Evolutionary conservation across 2,329 filamentous ascomycete genomes (phyloP).

Genomic region (Pseudonectria buxi): DNA sequence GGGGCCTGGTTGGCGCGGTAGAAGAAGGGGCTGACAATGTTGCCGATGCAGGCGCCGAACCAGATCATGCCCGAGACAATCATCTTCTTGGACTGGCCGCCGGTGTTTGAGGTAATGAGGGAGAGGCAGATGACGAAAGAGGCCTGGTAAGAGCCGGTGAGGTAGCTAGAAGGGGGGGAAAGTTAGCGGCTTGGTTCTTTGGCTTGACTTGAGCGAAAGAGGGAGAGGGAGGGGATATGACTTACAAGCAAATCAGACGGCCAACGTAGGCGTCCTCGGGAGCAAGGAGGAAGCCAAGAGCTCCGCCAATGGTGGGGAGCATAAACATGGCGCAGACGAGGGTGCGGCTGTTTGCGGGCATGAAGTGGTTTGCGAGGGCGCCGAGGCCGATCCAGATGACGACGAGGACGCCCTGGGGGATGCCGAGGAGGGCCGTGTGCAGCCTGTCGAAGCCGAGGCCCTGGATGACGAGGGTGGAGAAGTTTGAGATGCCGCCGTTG

Average conservation of each 20-base stretch:
- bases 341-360: conserved; percentile 42
- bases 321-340: conserved; percentile 50
- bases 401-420: conserved; percentile 31
- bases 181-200: neutral
- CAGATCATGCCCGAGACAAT: conserved; percentile 57
- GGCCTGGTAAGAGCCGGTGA: conserved; percentile 33
- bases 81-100: conserved; percentile 56
- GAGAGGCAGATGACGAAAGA: conserved; percentile 35
- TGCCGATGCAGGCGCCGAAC: conserved; percentile 53
- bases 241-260: conserved; percentile 47
- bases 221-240: neutral
- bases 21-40: conserved; percentile 58
- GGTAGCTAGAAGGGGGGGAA: conserved; percentile 15
- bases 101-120: conserved; percentile 43
- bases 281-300: conserved; percentile 51
- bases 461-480: conserved; percentile 53
- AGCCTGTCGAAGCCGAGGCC: conserved; percentile 46
- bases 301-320: conserved; percentile 51
- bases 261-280: conserved; percentile 42
- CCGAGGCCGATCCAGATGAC: conserved; percentile 36
- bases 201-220: no score
- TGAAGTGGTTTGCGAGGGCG: conserved; percentile 30
- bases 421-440: conserved; percentile 31
- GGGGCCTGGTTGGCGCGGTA: conserved; percentile 48
- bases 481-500: conserved; percentile 56